Percentiles rank a stretch among this genome's conserved stretches.
Conservation (phyloP, 768 basidiomycete species). For the Termitomyces sp. region DNA sequence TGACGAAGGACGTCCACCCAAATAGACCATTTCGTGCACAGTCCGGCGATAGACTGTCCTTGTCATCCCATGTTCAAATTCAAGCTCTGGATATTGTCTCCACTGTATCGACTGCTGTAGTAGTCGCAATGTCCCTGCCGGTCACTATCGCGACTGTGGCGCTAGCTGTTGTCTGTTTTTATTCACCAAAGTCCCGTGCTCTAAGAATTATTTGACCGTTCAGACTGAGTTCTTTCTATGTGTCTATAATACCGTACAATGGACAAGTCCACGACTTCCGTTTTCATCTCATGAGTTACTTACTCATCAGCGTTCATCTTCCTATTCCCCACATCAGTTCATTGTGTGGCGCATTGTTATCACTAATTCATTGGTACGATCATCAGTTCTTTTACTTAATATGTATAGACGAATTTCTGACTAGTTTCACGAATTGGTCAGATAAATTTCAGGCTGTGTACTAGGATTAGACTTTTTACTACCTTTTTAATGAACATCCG, state of each 20-base stretch:
- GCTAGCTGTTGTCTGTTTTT: conserved; percentile 30
- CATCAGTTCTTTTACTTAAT: too few species aligned
- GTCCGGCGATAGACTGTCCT: not conserved
- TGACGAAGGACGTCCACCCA: conserved; percentile 1
- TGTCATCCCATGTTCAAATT: conserved; percentile 1
- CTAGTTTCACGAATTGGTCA: not conserved
- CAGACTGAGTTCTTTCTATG: not conserved
- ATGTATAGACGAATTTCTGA: not conserved
- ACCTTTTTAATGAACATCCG: not conserved
- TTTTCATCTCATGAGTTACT: not conserved
- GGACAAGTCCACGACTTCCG: not conserved
- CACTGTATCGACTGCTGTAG: conserved; percentile 19
- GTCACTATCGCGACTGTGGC: conserved; percentile 31
- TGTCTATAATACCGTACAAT: not conserved
- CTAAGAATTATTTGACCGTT: conserved; percentile 1
- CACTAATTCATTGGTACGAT: not conserved
- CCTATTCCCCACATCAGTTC: not conserved
- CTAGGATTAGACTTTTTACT: not conserved
- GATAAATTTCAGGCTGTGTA: not conserved
- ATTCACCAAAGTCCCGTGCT: conserved; percentile 5
- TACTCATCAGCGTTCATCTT: not conserved
- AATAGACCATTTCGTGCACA: not conserved
- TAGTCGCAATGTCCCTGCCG: conserved; percentile 27
- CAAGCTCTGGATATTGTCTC: conserved; percentile 14
- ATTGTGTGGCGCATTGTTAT: not conserved